A percentile compares a stretch with the other conserved stretches of the same genome.
Evolutionary conservation across 371 early-diverging fungal genomes (phyloP).

Genomic region (Mucor ambiguus): DNA sequence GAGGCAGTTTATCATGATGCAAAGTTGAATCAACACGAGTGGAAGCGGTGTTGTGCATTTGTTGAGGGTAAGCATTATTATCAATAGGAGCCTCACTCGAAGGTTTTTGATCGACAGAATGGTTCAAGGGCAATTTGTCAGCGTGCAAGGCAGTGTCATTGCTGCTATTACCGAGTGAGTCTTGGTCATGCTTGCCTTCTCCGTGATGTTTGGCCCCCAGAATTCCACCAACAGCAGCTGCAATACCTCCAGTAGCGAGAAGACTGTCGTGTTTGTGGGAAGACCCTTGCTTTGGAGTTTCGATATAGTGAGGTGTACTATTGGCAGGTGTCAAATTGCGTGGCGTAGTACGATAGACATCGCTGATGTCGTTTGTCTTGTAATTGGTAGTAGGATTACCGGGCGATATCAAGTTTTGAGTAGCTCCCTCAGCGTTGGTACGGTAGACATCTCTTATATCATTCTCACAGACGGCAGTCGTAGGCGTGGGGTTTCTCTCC

Average conservation of each 20-base stretch:
- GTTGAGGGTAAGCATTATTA: conserved; percentile 1
- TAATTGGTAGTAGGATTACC: background rate
- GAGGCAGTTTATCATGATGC: background rate
- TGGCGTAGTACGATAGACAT: conserved; percentile 7
- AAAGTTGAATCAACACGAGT: background rate
- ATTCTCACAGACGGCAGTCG: background rate
- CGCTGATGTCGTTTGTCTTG: background rate
- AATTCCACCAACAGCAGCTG: conserved; percentile 1
- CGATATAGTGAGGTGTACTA: background rate
- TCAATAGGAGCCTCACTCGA: background rate
- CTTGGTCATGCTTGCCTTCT: background rate
- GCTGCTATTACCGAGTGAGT: background rate
- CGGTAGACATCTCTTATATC: background rate
- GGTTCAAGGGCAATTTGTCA: background rate
- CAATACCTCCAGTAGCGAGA: conserved; percentile 5
- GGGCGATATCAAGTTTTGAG: background rate
- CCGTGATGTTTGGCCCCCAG: background rate
- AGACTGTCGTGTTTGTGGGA: background rate
- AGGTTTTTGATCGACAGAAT: background rate
- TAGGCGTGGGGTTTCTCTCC: no score
- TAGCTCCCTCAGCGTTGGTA: background rate
- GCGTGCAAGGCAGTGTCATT: background rate
- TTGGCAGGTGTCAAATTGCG: background rate
- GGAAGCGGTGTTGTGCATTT: background rate
- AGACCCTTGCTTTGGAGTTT: background rate